Evolutionary conservation across 225 moss, liverwort and hornwort species (phyloP), one percentile per base, ranked within the genome.

Genomic region (Bryoerythrophyllum caledonicum): DNA sequence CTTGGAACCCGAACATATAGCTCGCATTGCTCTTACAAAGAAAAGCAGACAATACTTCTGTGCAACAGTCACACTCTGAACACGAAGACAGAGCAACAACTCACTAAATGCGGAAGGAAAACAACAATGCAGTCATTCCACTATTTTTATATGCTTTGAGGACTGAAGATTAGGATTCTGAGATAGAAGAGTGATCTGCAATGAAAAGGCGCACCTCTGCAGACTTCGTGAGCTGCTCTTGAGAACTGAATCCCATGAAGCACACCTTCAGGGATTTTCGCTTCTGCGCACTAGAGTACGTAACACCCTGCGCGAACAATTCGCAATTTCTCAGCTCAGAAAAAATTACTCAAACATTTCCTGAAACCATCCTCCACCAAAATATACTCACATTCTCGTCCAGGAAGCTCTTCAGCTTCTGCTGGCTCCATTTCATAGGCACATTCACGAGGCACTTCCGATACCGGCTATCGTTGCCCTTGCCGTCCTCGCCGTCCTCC

Each of bases 211-310:
- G 68, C 70, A 93, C 99, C 99, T 90, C 80, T 63, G 85, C 88
- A 58, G 99, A 93, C 60, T 84, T 86, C 37, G 71, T 66, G 40
- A 92, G 86, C 71, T 95, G 84, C 24, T 93, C 90, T 78, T 84
- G 82, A 78, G 83, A 85, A 72, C 86, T 83, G 82, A 99, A 99
- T 23, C 93, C 91, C 26, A 95, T 82, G 73, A 99, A 95, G 60
- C 95, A 91, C 60, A 90, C 87, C 41, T 81, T 92, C 89, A 95
- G 88, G 23, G 90, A 85, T 78, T 93, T 95, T 80, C 95, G 91
- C 81, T 99, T 99, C 84, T 99, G 95, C 21, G 93, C 93, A 58
- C 90, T 91, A 13, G 87, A 76, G 67, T 91, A 99, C 16, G 81
- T 63, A 65, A 99, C 82, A 76, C 87, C 79, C 99, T 97, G 84